These are phyloP conservation scores for Blastocystis sp. DNA, from an alignment of 352 stramenopile species.

Conservation along the genomic window DNA sequence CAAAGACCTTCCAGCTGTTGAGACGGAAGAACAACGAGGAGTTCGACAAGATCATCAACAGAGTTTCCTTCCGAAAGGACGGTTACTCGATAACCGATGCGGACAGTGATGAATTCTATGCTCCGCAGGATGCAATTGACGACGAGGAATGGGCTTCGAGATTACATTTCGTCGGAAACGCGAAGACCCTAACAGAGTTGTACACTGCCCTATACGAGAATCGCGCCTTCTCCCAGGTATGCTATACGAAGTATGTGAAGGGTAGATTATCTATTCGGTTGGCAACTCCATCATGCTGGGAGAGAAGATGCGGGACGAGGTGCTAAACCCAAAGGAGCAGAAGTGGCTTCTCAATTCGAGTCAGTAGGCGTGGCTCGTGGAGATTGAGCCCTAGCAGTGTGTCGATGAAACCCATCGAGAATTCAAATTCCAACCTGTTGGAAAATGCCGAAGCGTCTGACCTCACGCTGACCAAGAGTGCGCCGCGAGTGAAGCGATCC, in stretches of 20 bases:
- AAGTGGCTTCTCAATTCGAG: not conserved
- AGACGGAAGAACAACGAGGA: not conserved
- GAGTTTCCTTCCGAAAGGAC: conserved; percentile 22
- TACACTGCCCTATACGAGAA: conserved; percentile 51
- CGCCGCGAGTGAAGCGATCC: not conserved
- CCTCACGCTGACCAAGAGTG: not conserved
- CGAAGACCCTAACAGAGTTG: not conserved
- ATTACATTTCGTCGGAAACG: conserved; percentile 16
- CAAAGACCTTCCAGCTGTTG: conserved; percentile 17
- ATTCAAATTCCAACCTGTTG: no score
- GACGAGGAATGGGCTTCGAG: not conserved
- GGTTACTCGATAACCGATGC: conserved; percentile 3
- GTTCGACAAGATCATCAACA: conserved; percentile 11
- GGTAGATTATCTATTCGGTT: conserved; percentile 34
- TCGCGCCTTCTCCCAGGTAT: conserved; percentile 23
- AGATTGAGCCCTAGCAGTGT: no score
- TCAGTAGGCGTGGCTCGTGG: not conserved
- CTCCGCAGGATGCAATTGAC: not conserved
- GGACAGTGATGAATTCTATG: not conserved
- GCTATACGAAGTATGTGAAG: not conserved
- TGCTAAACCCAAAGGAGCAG: not conserved
- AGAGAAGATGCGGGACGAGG: conserved; percentile 26
- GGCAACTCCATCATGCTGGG: conserved; percentile 24
- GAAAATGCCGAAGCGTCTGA: not conserved
- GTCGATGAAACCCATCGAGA: no score